phyloP scores from a whole-genome alignment of 1,284 basidiomycete species.

The Austroboletus novae-zelandiae region DNA sequence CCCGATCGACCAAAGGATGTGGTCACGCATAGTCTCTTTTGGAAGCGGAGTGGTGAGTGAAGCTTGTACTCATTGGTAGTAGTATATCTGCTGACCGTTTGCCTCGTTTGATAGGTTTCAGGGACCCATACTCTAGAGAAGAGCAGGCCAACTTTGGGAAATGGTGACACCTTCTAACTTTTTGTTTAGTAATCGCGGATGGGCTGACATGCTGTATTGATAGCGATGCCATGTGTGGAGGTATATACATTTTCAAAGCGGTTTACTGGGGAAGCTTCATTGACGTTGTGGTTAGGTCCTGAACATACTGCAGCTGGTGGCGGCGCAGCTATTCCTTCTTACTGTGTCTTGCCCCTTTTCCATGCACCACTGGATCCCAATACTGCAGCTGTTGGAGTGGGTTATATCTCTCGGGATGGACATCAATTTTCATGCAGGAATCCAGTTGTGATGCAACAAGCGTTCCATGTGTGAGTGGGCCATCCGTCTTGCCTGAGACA shows the following conservation, averaged over 20 bases:
- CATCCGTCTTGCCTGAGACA: not conserved
- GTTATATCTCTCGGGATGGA: conserved; percentile 53
- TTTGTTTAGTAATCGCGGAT: not conserved
- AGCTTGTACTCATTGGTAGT: not conserved
- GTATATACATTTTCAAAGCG: conserved; percentile 3
- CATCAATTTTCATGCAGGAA: conserved; percentile 52
- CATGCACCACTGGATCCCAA: conserved; percentile 41
- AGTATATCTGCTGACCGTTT: not conserved
- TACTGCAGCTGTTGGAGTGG: conserved; percentile 31
- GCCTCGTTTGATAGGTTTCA: conserved; percentile 17
- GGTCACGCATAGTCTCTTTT: conserved; percentile 54
- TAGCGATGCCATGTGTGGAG: conserved; percentile 54
- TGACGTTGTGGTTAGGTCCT: conserved; percentile 32
- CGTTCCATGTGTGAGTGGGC: conserved; percentile 23
- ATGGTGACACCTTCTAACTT: conserved; percentile 37
- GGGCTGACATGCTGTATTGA: not conserved
- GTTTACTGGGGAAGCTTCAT: not conserved
- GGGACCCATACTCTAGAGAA: conserved; percentile 58
- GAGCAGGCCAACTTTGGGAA: conserved; percentile 52
- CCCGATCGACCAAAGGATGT: conserved; percentile 49
- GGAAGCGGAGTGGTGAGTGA: conserved; percentile 50
- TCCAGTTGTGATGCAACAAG: conserved; percentile 46
- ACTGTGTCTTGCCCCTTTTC: conserved; percentile 54
- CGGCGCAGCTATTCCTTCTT: conserved; percentile 47
- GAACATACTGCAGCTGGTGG: conserved; percentile 44